These are phyloP conservation scores for Excoecaria agallocha DNA, from an alignment of 345 rosid species.

Conservation along the genomic window DNA sequence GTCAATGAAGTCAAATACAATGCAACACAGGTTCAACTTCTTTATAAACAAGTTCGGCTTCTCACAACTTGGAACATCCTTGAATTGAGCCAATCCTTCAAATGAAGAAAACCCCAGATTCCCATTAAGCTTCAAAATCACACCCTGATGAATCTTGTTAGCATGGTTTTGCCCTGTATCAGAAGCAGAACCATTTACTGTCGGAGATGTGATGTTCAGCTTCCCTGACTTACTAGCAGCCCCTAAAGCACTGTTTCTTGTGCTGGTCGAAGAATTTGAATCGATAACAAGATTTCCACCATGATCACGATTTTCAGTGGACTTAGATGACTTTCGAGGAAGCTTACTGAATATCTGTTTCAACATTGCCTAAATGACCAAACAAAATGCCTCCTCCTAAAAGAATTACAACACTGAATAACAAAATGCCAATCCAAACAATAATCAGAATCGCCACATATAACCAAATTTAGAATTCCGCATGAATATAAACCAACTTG, in stretches of 20 bases:
- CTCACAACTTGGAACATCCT: conserved; percentile 67
- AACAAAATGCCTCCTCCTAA: conserved; percentile 18
- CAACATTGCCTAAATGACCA: conserved; percentile 49
- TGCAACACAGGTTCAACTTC: conserved; percentile 69
- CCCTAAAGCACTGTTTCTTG: conserved; percentile 40
- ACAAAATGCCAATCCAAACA: conserved; percentile 4
- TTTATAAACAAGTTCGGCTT: conserved; percentile 67
- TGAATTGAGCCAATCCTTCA: conserved; percentile 68
- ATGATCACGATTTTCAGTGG: conserved; percentile 53
- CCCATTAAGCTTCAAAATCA: conserved; percentile 38
- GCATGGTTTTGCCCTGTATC: conserved; percentile 41
- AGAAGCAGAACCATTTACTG: conserved; percentile 32
- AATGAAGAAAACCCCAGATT: conserved; percentile 34
- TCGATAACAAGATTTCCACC: conserved; percentile 41
- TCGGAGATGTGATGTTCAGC: conserved; percentile 30
- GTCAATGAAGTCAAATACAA: conserved; percentile 69
- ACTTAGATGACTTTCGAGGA: conserved; percentile 78
- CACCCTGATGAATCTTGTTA: conserved; percentile 31
- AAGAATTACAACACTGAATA: conserved; percentile 19
- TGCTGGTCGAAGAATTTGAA: conserved; percentile 37
- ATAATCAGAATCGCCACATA: conserved; percentile 20
- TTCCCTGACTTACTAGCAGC: conserved; percentile 36
- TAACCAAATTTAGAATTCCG: conserved; percentile 15
- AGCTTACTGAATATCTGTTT: conserved; percentile 79
- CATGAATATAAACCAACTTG: conserved; percentile 15